Conservation (phyloP, 306 rosid genomes). For the Lagenaria siceraria region DNA sequence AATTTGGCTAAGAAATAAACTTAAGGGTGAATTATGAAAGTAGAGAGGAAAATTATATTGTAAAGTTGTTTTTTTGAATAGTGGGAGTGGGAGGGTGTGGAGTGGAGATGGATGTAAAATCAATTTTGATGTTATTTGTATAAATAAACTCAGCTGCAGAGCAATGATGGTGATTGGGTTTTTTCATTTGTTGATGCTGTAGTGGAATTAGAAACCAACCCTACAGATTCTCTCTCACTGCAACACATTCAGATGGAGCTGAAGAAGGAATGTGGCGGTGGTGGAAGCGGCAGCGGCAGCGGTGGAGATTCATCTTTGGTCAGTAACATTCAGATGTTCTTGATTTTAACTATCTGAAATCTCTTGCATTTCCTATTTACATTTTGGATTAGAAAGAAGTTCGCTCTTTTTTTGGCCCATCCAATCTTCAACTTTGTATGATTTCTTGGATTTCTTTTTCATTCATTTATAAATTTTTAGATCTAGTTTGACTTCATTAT, state of each 20-base stretch:
- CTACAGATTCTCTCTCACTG: constrained; percentile 20
- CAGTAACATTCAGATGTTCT: constrained; percentile 38
- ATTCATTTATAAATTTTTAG: too few species aligned
- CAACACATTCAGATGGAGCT: constrained; percentile 18
- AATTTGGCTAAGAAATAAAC: too few species aligned
- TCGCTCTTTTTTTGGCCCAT: background rate
- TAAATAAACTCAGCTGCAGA: constrained; percentile 16
- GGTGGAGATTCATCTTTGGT: constrained; percentile 30
- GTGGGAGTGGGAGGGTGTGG: too few species aligned
- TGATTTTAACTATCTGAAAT: constrained; percentile 6
- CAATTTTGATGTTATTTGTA: background rate
- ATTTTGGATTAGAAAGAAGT: background rate
- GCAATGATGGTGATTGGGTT: constrained; percentile 19
- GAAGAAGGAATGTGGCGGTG: background rate
- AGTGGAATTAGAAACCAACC: constrained; percentile 19
- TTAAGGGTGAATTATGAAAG: too few species aligned
- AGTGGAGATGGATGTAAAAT: background rate
- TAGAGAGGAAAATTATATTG: too few species aligned
- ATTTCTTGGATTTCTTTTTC: too few species aligned
- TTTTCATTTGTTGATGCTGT: constrained; percentile 13
- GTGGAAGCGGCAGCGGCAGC: background rate
- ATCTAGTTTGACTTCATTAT: too few species aligned
- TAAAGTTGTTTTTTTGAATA: too few species aligned
- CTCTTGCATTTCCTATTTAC: background rate
- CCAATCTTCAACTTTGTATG: too few species aligned